Conservation (phyloP, 768 basidiomycete genomes). For the Grammothele lineata region DNA sequence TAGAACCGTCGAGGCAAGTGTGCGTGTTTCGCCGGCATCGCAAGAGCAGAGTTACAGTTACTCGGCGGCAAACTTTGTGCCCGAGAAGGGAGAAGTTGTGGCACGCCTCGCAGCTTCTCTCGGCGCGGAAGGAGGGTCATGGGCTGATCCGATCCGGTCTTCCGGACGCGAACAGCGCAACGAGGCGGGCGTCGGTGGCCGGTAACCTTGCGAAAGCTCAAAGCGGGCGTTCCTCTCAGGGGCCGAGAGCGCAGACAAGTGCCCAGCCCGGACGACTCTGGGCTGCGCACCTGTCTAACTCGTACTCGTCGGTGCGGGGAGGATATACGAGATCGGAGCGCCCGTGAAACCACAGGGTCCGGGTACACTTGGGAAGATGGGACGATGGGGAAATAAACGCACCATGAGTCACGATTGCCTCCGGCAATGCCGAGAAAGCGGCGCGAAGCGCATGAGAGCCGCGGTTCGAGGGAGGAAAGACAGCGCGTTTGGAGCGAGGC, state of each 20-base stretch:
- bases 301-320: background rate
- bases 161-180: conserved; percentile 3
- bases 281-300: background rate
- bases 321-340: too few relatives aligned
- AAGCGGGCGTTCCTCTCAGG: background rate
- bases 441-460: background rate
- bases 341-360: too few relatives aligned
- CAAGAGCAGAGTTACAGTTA: too few relatives aligned
- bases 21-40: too few relatives aligned
- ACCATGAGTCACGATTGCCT: conserved; percentile 2
- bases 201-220: conserved; percentile 4
- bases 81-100: background rate
- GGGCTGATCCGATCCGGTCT: conserved; percentile 13
- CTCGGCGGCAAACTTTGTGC: background rate
- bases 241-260: background rate
- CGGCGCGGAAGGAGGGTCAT: conserved; percentile 4
- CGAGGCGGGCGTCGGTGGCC: conserved; percentile 12
- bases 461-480: conserved; percentile 2
- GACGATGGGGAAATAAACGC: background rate
- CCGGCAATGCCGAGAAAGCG: conserved; percentile 3
- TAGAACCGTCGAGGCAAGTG: too few relatives aligned
- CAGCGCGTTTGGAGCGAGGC: background rate
- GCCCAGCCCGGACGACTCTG: conserved; percentile 3
- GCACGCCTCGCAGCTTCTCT: too few relatives aligned
- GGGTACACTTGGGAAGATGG: too few relatives aligned